Percentiles rank a stretch among this genome's conserved stretches.
Evolutionary conservation across 208 protist species (phyloP).

Genomic region (Leishmania major): DNA sequence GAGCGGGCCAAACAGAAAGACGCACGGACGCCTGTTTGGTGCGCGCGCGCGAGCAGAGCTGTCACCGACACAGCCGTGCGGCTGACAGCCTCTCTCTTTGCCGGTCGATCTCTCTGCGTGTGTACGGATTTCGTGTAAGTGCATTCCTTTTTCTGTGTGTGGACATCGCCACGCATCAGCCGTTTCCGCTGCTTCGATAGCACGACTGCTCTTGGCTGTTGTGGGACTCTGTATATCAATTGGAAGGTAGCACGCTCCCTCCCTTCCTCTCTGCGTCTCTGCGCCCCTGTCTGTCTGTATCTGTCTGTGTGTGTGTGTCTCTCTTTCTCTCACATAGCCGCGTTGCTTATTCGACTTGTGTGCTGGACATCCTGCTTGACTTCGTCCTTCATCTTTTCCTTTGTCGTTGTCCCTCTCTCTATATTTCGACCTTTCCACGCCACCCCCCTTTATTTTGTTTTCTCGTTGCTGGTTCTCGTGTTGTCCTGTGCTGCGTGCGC

Average conservation of each 20-base stretch:
- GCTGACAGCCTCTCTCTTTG: constrained; percentile 5
- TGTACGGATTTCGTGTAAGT: not conserved
- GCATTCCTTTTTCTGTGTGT: not conserved
- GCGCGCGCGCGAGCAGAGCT: not conserved
- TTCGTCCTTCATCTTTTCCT: not conserved
- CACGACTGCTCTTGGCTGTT: not conserved
- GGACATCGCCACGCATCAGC: constrained; percentile 4
- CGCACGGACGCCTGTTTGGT: not conserved
- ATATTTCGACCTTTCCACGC: not conserved
- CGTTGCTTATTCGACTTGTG: not conserved
- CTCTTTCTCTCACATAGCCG: not conserved
- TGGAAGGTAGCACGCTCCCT: not conserved
- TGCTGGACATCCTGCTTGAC: not conserved
- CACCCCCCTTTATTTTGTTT: not conserved
- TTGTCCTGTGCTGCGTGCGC: not conserved
- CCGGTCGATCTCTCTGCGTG: not conserved
- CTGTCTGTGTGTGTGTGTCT: not conserved
- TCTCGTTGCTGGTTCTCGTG: not conserved
- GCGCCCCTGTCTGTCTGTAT: not conserved
- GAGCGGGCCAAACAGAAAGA: not conserved
- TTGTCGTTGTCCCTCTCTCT: not conserved
- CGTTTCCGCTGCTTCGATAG: not conserved
- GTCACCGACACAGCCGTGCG: not conserved
- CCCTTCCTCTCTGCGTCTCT: not conserved
- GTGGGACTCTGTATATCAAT: not conserved